Evolutionary conservation across 1,284 basidiomycete genomes (phyloP).

Genomic region (Sporisorium exsertum): DNA sequence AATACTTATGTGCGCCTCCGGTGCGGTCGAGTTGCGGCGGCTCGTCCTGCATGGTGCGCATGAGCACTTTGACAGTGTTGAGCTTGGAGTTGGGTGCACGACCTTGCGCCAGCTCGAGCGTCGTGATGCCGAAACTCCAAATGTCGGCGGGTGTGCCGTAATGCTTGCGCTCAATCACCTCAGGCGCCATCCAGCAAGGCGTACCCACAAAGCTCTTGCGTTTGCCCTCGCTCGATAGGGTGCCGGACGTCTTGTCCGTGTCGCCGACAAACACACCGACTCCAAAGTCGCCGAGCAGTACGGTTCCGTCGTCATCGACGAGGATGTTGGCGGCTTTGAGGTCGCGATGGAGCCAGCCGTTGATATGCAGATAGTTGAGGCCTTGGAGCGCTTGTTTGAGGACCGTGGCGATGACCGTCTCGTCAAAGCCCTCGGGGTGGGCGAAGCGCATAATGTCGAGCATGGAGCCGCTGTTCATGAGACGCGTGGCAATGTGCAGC

Average conservation of each 20-base stretch:
- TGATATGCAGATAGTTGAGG: conserved; percentile 86
- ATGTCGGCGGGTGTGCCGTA: conserved; percentile 87
- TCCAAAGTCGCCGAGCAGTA: conserved; percentile 86
- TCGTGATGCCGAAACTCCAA: conserved; percentile 89
- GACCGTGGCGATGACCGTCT: conserved; percentile 84
- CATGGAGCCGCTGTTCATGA: conserved; percentile 88
- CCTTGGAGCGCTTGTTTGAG: conserved; percentile 85
- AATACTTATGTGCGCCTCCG: conserved; percentile 81
- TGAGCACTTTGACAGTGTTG: conserved; percentile 78
- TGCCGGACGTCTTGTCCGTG: conserved; percentile 34
- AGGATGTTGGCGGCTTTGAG: conserved; percentile 90
- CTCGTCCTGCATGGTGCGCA: conserved; percentile 73
- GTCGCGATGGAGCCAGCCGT: conserved; percentile 86
- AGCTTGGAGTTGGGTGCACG: conserved; percentile 83
- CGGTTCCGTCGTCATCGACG: conserved; percentile 76
- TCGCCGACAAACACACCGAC: conserved; percentile 84
- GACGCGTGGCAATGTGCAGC: conserved; percentile 84
- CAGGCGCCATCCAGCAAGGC: conserved; percentile 94
- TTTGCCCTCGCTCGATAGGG: conserved; percentile 71
- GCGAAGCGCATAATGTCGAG: conserved; percentile 86
- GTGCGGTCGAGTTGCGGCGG: conserved; percentile 79
- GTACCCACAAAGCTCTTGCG: conserved; percentile 89
- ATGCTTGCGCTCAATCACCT: conserved; percentile 83
- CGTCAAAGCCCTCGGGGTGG: conserved; percentile 86
- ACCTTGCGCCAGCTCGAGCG: conserved; percentile 84